Conservation (phyloP, 2,329 filamentous ascomycete genomes). For the Diaporthe sp. region DNA sequence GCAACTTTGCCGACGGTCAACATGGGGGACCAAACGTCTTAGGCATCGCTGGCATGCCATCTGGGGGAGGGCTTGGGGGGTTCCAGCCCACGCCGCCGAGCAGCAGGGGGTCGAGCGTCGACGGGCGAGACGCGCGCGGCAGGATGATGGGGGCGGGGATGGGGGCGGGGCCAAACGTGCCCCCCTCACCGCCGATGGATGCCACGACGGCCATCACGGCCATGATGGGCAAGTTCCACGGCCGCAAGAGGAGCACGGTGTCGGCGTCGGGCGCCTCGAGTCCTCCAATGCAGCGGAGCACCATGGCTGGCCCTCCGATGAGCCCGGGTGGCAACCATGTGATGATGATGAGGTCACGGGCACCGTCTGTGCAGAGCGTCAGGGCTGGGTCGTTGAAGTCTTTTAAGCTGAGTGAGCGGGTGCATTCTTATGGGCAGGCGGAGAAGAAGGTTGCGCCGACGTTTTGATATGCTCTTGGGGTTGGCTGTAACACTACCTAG, state of each 20-base stretch:
- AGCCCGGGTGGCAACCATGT: slow-evolving; percentile 13
- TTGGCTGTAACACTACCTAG: background rate
- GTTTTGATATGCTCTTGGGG: slow-evolving; percentile 37
- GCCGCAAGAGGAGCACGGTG: slow-evolving; percentile 21
- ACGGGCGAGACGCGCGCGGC: slow-evolving; percentile 40
- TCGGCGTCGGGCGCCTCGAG: background rate
- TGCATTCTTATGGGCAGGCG: slow-evolving; percentile 39
- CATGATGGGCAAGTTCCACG: slow-evolving; percentile 52
- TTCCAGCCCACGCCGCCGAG: slow-evolving; percentile 51
- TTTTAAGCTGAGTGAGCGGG: slow-evolving; percentile 43
- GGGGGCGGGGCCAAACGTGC: slow-evolving; percentile 31
- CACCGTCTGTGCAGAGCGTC: slow-evolving; percentile 40
- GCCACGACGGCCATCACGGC: slow-evolving; percentile 48
- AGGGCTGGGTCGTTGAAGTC: slow-evolving; percentile 43
- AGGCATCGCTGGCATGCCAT: slow-evolving; percentile 32
- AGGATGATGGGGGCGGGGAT: slow-evolving; percentile 7
- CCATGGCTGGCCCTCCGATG: slow-evolving; percentile 12
- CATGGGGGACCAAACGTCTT: slow-evolving; percentile 40
- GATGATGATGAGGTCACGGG: slow-evolving; percentile 45
- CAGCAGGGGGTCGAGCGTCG: slow-evolving; percentile 50
- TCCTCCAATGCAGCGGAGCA: background rate
- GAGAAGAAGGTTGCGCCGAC: slow-evolving; percentile 46
- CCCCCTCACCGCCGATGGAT: slow-evolving; percentile 49
- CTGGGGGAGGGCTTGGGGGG: slow-evolving; percentile 1
- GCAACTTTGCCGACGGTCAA: slow-evolving; percentile 48